Percentiles rank a stretch among this genome's conserved stretches.
phyloP scores from a whole-genome alignment of 2,329 filamentous ascomycete genomes.

The Ophiocordyceps robertsii region DNA sequence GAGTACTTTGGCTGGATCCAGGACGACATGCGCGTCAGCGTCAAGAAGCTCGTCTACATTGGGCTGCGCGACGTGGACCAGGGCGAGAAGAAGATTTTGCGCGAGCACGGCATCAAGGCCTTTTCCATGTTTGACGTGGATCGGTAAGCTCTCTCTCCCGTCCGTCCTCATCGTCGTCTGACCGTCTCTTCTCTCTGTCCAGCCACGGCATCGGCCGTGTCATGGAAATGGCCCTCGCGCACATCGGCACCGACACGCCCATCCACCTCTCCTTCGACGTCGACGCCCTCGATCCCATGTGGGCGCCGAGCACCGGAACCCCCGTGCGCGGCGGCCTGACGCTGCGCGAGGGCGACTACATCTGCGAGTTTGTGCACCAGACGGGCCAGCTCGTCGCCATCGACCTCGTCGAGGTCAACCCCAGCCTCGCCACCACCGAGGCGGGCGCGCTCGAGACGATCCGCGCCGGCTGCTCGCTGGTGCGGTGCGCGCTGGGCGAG shows the following conservation, averaged over 20 bases:
- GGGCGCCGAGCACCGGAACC: constrained; percentile 91
- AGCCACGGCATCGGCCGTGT: constrained; percentile 89
- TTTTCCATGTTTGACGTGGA: constrained; percentile 99
- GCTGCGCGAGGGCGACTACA: constrained; percentile 89
- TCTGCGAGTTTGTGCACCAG: constrained; percentile 76
- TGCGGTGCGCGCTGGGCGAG: constrained; percentile 85
- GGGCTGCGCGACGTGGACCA: constrained; percentile 83
- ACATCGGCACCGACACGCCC: constrained; percentile 87
- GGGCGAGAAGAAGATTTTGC: constrained; percentile 86
- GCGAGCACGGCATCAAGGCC: constrained; percentile 81
- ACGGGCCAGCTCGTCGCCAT: constrained; percentile 67
- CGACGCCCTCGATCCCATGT: constrained; percentile 89
- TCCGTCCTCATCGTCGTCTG: neutral
- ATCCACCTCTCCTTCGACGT: constrained; percentile 97
- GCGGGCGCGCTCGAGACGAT: constrained; percentile 75
- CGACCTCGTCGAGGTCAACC: constrained; percentile 75
- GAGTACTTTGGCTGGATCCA: constrained; percentile 86
- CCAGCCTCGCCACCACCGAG: constrained; percentile 47
- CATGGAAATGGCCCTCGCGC: constrained; percentile 95
- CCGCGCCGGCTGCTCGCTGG: constrained; percentile 77
- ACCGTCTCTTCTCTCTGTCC: neutral
- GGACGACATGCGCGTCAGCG: constrained; percentile 54
- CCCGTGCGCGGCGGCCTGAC: constrained; percentile 89
- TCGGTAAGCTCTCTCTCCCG: constrained; percentile 36
- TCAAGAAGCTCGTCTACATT: constrained; percentile 91